Evolutionary conservation across 2,329 filamentous ascomycete species (phyloP), one percentile per base, ranked within the genome.

Genomic region (Fonsecaea nubica): DNA sequence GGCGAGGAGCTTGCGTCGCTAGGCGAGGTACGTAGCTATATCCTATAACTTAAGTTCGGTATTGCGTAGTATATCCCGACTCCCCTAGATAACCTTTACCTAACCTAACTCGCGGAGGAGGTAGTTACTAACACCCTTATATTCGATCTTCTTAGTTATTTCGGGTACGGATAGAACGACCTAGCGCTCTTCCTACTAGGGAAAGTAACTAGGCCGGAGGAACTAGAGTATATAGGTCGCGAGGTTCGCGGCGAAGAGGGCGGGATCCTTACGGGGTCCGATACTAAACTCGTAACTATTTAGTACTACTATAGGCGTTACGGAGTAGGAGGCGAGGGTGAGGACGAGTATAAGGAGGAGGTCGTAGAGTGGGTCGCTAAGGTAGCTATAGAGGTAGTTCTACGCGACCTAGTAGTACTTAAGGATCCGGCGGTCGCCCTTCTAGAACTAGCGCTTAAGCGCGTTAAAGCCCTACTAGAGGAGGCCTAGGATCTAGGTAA

Each of bases 101-200:
- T 52, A 52, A 8, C 3, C 48, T 52, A 52, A 3, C 12, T 21
- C 12, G 4, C 25, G 25, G 18, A 52, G 18, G 3, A 52, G 12
- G 4, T 13, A 13, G 48, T 32, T 52, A 52, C 25, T 52, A 21
- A 52, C 48, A 3, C 48, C 48, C 15, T 52, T 52, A 52, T 52
- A 52, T 10, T 53, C 12, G 9, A 53, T 53, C 50, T 53, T 53
- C 13, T 53, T 53, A 12, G 21, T 53, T n/a, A 53, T 53, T 10
- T 53, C 21, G 3, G 18, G 50, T 30, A 53, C 21, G 9, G 2
- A 25, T 2, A 53, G 50, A 2, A 53, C 50, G 8, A 33, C 2
- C 21, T 33, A 30, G 21, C 13, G 13, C 2, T 53, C 50, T 15
- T 30, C 21, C 2, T 13, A 2, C 50, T 33, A 53, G 2, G 21